Evolutionary conservation across 2,329 filamentous ascomycete species (phyloP), one percentile per base, ranked within the genome.

Genomic region (Ciborinia camelliae): DNA sequence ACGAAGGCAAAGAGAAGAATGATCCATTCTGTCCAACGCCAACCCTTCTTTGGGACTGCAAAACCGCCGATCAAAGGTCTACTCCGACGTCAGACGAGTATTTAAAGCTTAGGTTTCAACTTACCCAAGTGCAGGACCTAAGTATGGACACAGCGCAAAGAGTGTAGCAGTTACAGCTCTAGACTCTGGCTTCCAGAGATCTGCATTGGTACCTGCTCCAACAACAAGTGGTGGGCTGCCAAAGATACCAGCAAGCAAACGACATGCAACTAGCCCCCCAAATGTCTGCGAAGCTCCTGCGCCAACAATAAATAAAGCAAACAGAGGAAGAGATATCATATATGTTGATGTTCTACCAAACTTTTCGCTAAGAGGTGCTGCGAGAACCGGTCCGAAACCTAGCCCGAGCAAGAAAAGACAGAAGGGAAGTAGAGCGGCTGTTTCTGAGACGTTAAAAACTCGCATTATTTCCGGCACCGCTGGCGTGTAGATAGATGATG

Each of bases 151-250:
- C 26, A 81, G 73, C 43, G 75, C 74, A 63, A 79, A 82, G 9
- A 72, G 75, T 2, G 81, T 79, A 83, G 89, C 87, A 59, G 83
- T 83, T 3, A 77, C 75, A 20, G 83, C 85, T 51, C 86, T 80
- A 68, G 84, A 79, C 70, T 86, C 82, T 54, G 81, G 80, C 0
- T 74, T 71, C 37, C 89, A 81, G 75, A 90, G 79, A 73, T 91
- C 89, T 35, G 85, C 83, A 45, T 90, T 86, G 3, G 84, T 84
- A 26, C 87, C 87, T 43, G 85, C 85, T 12, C 57, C 67, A 67
- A 87, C 86, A 0, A 87, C 87, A 15, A 90, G n/a, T n/a, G 45
- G 26, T 10, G 60, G 20, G 30, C 43, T 39, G 35, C 59, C 64
- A 26, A 52, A 50, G 15, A 84, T 75, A 12, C 88, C 89, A 4